phyloP scores from a whole-genome alignment of 2,329 filamentous ascomycete genomes.

The Penicillium vulpinum region DNA sequence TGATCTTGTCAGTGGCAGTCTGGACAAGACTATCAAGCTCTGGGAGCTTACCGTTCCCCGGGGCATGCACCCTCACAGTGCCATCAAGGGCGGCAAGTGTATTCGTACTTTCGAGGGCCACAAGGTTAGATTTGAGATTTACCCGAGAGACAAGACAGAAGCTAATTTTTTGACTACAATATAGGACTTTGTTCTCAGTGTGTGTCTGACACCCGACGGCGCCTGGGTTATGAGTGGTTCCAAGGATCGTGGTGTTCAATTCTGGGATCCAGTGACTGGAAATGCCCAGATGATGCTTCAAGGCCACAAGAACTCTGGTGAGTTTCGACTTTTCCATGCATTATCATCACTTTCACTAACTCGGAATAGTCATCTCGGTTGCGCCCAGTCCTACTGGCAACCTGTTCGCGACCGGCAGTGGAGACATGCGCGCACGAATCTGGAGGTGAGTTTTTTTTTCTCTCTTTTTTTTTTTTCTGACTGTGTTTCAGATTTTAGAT shows the following conservation, averaged over 20 bases:
- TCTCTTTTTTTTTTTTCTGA: slow-evolving; percentile 6
- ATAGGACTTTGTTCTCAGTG: slow-evolving; percentile 92
- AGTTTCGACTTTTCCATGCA: slow-evolving; percentile 28
- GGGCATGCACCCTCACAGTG: slow-evolving; percentile 63
- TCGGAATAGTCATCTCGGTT: slow-evolving; percentile 77
- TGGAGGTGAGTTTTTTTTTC: slow-evolving; percentile 66
- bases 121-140: slow-evolving; percentile 60
- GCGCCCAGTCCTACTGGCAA: slow-evolving; percentile 85
- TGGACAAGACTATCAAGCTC: slow-evolving; percentile 99
- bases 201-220: slow-evolving; percentile 90
- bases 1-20: slow-evolving; percentile 87
- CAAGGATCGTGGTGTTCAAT: slow-evolving; percentile 96
- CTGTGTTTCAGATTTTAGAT: background rate
- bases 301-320: slow-evolving; percentile 92
- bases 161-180: slow-evolving; percentile 11
- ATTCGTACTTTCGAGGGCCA: slow-evolving; percentile 97
- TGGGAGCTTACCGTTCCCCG: slow-evolving; percentile 84
- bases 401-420: slow-evolving; percentile 93
- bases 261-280: slow-evolving; percentile 95
- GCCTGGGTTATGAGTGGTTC: slow-evolving; percentile 96
- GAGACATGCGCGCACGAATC: slow-evolving; percentile 96
- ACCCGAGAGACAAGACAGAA: background rate
- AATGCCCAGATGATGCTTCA: slow-evolving; percentile 97
- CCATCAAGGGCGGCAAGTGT: slow-evolving; percentile 83
- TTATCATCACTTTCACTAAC: slow-evolving; percentile 8